Conservation (phyloP, 164 flowering plant species). For the Pachysandra terminalis region DNA sequence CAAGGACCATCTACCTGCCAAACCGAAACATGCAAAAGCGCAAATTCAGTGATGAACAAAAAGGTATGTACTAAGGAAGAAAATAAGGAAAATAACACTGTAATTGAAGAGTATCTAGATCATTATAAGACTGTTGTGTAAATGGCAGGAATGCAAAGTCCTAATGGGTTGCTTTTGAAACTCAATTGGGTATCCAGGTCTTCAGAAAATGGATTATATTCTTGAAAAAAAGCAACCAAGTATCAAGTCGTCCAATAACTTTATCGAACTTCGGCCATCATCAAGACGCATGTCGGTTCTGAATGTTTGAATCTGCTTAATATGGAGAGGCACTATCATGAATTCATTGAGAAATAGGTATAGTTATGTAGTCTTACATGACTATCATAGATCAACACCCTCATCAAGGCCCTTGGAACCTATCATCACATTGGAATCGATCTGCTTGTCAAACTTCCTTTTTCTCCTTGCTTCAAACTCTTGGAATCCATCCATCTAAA, state of each 20-base stretch:
- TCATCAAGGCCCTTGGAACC: conserved; percentile 91
- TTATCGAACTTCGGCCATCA: neutral
- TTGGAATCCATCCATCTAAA: conserved; percentile 85
- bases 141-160: neutral
- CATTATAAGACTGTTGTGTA: neutral
- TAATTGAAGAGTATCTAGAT: neutral
- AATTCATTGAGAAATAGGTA: neutral
- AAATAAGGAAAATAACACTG: neutral
- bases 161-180: too few species aligned
- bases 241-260: neutral
- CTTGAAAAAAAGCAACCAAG: neutral
- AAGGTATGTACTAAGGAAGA: too few species aligned
- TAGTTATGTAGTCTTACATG: neutral
- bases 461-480: conserved; percentile 91
- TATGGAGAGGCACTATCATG: neutral
- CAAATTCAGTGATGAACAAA: neutral
- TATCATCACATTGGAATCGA: conserved; percentile 96
- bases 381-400: conserved; percentile 74
- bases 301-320: neutral
- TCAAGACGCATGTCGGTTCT: neutral
- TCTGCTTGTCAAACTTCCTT: conserved; percentile 96
- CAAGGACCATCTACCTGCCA: neutral
- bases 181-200: neutral
- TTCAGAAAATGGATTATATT: neutral
- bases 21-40: neutral